phyloP scores from a whole-genome alignment of 2,329 filamentous ascomycete genomes.

The Trichophyton verrucosum region DNA sequence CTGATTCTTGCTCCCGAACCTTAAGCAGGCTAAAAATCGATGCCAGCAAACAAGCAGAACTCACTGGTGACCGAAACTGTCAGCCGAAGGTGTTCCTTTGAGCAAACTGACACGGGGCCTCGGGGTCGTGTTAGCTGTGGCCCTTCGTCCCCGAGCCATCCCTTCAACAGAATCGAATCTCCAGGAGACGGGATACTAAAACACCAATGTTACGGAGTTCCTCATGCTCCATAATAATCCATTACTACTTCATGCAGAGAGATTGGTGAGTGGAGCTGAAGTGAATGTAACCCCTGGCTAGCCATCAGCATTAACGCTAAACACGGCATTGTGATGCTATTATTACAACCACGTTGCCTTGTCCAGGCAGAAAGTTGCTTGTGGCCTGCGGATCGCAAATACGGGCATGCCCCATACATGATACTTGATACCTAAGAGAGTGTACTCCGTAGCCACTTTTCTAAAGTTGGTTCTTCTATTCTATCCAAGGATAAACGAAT shows the following conservation, averaged over 20 bases:
- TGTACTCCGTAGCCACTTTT: background rate
- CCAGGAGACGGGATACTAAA: background rate
- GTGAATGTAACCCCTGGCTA: background rate
- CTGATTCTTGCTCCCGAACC: background rate
- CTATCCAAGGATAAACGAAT: background rate
- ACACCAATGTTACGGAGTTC: background rate
- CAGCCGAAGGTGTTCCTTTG: background rate
- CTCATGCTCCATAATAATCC: background rate
- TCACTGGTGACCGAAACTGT: background rate
- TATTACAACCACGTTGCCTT: background rate
- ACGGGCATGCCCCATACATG: background rate
- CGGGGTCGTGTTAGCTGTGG: background rate
- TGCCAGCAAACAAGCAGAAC: background rate
- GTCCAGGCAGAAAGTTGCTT: background rate
- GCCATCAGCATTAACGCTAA: background rate
- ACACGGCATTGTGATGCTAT: background rate
- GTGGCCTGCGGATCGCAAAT: background rate
- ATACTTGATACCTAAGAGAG: background rate
- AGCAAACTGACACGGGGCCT: background rate
- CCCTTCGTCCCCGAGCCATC: background rate
- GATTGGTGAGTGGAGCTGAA: background rate
- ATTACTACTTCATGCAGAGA: background rate
- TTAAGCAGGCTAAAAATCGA: background rate
- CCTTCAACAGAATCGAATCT: background rate
- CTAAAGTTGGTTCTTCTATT: background rate